These are phyloP conservation scores for Tetracladium setigerum DNA, from an alignment of 495 filamentous ascomycete genomes.

Conservation along the genomic window DNA sequence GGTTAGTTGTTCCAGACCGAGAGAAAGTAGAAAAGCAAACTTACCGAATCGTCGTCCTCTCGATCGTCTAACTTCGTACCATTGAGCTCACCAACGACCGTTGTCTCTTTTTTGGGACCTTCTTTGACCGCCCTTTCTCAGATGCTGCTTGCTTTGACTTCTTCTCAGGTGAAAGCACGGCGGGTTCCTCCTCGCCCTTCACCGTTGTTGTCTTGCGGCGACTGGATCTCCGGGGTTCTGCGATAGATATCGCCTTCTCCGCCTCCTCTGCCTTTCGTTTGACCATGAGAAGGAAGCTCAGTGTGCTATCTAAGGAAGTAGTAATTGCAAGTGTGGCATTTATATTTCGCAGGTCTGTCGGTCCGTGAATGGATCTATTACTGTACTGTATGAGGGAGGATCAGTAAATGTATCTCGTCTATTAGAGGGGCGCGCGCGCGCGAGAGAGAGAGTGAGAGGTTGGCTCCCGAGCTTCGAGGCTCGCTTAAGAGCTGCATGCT, in stretches of 20 bases:
- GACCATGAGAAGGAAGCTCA: not conserved
- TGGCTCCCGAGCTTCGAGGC: no score
- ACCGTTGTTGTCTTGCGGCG: slow-evolving; percentile 5
- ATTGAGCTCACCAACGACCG: not conserved
- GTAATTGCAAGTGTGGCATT: not conserved
- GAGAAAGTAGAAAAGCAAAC: no score
- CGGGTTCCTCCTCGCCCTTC: not conserved
- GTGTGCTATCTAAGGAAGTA: not conserved
- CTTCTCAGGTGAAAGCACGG: not conserved
- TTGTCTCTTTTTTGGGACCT: not conserved
- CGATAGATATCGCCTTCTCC: not conserved
- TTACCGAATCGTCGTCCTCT: no score
- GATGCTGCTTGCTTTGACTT: not conserved
- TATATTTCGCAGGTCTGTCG: not conserved
- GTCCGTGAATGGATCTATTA: no score
- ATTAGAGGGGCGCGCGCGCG: no score
- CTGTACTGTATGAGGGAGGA: not conserved
- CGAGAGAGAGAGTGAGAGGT: no score
- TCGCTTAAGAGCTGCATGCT: no score
- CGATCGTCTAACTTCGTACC: not conserved
- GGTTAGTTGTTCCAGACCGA: not conserved
- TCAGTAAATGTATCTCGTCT: no score
- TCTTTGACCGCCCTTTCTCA: not conserved
- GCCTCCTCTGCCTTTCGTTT: slow-evolving; percentile 18
- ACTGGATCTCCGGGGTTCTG: slow-evolving; percentile 10